Evolutionary conservation across 108 stramenopile genomes (phyloP).

Genomic region (Fistulifera pelliculosa): DNA sequence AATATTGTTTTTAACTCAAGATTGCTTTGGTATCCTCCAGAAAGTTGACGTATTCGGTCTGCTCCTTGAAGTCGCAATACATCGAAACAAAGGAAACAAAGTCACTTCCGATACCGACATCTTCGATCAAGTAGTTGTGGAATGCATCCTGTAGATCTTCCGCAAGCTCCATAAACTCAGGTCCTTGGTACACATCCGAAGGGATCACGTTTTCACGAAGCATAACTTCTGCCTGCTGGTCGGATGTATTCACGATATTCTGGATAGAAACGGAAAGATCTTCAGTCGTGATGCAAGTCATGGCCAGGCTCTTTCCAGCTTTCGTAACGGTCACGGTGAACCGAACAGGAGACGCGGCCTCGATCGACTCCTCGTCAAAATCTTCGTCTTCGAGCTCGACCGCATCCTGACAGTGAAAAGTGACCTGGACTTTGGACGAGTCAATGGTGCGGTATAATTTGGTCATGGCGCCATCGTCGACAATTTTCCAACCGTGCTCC

Average conservation of each 20-base stretch:
- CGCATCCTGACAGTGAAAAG: slow-evolving; percentile 77
- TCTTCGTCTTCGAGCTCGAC: slow-evolving; percentile 34
- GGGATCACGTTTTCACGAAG: slow-evolving; percentile 13
- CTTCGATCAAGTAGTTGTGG: slow-evolving; percentile 37
- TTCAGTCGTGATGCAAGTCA: slow-evolving; percentile 39
- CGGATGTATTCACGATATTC: slow-evolving; percentile 30
- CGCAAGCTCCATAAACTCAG: slow-evolving; percentile 65
- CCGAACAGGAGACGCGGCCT: slow-evolving; percentile 35
- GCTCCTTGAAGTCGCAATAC: slow-evolving; percentile 71
- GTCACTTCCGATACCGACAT: slow-evolving; percentile 52
- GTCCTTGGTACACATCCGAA: slow-evolving; percentile 56
- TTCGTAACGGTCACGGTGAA: slow-evolving; percentile 65
- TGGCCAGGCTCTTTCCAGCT: slow-evolving; percentile 59
- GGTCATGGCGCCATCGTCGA: slow-evolving; percentile 24
- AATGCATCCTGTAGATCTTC: slow-evolving; percentile 64
- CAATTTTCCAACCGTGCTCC: slow-evolving; percentile 33
- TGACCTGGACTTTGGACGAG: slow-evolving; percentile 45
- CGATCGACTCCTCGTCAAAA: slow-evolving; percentile 28
- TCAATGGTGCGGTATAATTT: slow-evolving; percentile 9
- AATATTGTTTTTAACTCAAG: slow-evolving; percentile 6
- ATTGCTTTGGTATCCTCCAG: slow-evolving; percentile 32
- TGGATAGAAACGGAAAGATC: slow-evolving; percentile 36
- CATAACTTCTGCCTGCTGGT: slow-evolving; percentile 24
- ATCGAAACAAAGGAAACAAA: slow-evolving; percentile 64
- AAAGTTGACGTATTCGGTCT: slow-evolving; percentile 37